A percentile compares a stretch with the other conserved stretches of the same genome.
phyloP scores from a whole-genome alignment of 176 grass and related monocot species.

The Avena eriantha region DNA sequence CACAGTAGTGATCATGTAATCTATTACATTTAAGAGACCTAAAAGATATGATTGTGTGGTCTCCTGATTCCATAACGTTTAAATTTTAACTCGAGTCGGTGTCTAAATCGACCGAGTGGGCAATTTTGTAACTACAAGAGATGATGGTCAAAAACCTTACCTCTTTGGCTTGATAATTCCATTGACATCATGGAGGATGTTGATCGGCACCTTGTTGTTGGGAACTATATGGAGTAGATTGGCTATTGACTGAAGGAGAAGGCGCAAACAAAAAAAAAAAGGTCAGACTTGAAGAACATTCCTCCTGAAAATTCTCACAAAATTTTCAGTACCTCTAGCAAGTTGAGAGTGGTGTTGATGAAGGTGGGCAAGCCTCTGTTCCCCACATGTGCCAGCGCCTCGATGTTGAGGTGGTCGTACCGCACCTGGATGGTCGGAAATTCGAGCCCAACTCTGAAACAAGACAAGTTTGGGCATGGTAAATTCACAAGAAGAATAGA shows the following conservation, averaged over 20 bases:
- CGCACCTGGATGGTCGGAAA: constrained; percentile 64
- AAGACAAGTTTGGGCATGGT: not conserved
- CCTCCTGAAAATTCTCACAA: too few species aligned
- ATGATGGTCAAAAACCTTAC: constrained; percentile 22
- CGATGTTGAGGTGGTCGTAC: constrained; percentile 62
- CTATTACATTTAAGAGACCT: too few species aligned
- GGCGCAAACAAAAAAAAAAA: not conserved
- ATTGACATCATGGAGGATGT: constrained; percentile 64
- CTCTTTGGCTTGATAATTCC: constrained; percentile 73
- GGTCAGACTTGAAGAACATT: not conserved
- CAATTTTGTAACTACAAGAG: not conserved
- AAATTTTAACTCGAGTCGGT: not conserved
- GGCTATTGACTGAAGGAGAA: constrained; percentile 37
- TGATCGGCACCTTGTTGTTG: constrained; percentile 57
- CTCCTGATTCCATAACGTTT: not conserved
- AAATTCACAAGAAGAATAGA: too few species aligned
- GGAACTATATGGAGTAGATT: constrained; percentile 54
- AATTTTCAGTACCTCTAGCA: constrained; percentile 47
- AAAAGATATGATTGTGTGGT: not conserved
- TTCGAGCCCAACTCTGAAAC: constrained; percentile 62
- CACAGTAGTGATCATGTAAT: too few species aligned
- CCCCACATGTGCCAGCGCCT: constrained; percentile 53
- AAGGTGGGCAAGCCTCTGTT: constrained; percentile 66
- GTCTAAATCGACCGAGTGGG: not conserved
- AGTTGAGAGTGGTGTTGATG: constrained; percentile 59